Percentiles rank a stretch among this genome's conserved stretches.
Conservation (phyloP, 1,284 basidiomycete genomes). For the Tilletia setariae region DNA sequence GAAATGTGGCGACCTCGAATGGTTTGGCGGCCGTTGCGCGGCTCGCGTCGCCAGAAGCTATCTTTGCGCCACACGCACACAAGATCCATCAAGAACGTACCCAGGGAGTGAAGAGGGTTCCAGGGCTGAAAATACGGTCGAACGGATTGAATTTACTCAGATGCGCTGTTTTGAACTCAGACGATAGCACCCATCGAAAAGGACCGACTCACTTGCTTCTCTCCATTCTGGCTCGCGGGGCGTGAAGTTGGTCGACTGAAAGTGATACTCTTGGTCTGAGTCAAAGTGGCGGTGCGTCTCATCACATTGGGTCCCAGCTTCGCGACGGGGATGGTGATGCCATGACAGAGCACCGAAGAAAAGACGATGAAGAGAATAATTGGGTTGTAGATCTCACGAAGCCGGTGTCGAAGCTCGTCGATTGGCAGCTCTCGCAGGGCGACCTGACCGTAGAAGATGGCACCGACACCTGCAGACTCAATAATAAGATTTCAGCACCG, state of each 20-base stretch:
- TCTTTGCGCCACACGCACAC: slow-evolving; percentile 39
- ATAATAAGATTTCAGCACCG: neutral
- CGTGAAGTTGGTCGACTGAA: slow-evolving; percentile 18
- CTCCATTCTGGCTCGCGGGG: neutral
- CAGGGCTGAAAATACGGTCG: slow-evolving; percentile 21
- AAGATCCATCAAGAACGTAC: slow-evolving; percentile 25
- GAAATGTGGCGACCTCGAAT: slow-evolving; percentile 10
- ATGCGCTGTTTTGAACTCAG: no score
- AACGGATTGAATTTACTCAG: no score
- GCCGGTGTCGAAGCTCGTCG: slow-evolving; percentile 53
- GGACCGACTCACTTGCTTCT: slow-evolving; percentile 16
- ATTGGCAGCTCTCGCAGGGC: slow-evolving; percentile 58
- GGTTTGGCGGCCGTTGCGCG: neutral
- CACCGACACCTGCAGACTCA: slow-evolving; percentile 38
- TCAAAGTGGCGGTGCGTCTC: slow-evolving; percentile 30
- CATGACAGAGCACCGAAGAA: slow-evolving; percentile 59
- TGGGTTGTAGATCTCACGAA: slow-evolving; percentile 57
- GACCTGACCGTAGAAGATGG: slow-evolving; percentile 60
- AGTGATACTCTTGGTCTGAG: slow-evolving; percentile 20
- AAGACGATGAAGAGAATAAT: slow-evolving; percentile 61
- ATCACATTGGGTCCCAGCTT: slow-evolving; percentile 45
- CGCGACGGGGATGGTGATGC: slow-evolving; percentile 48
- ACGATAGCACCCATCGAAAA: neutral
- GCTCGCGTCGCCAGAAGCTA: slow-evolving; percentile 35
- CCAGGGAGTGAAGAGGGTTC: slow-evolving; percentile 37